Percentiles rank a stretch among this genome's conserved stretches.
Evolutionary conservation across 805 yeast genomes (phyloP).

Genomic region (Tetrapisispora nanseiensis): DNA sequence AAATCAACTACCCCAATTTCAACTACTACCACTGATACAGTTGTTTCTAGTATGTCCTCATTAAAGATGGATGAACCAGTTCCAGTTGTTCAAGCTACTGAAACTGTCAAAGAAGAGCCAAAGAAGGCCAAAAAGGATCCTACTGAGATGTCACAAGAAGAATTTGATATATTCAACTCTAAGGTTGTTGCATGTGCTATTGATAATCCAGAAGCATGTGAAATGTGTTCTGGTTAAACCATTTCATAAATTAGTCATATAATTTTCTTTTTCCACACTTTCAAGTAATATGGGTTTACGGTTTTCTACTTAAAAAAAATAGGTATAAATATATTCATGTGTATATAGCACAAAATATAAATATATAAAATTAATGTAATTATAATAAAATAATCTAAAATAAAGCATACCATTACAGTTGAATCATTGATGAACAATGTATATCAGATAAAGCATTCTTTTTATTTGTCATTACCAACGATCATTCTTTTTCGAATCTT

Average conservation of each 20-base stretch:
- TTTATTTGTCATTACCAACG: too few species aligned
- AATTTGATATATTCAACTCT: slow-evolving; percentile 79
- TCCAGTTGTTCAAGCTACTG: slow-evolving; percentile 27
- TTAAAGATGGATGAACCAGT: slow-evolving; percentile 18
- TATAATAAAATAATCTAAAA: slow-evolving; percentile 1
- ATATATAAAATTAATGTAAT: neutral
- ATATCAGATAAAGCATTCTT: neutral
- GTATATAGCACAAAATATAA: neutral
- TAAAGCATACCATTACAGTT: too few species aligned
- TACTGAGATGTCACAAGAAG: slow-evolving; percentile 29
- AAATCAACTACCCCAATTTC: slow-evolving; percentile 1
- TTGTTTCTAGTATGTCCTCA: slow-evolving; percentile 1
- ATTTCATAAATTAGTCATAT: neutral
- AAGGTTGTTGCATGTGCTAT: slow-evolving; percentile 95
- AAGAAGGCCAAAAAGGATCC: slow-evolving; percentile 29
- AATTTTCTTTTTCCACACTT: neutral
- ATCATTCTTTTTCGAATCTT: too few species aligned
- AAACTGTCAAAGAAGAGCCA: slow-evolving; percentile 33
- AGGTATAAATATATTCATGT: neutral
- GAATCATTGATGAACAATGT: too few species aligned
- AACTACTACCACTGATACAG: neutral
- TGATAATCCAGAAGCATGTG: slow-evolving; percentile 93
- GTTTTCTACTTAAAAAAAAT: neutral
- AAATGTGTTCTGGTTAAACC: slow-evolving; percentile 94
- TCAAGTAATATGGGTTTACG: slow-evolving; percentile 1